Evolutionary conservation across 805 yeast genomes (phyloP).

Genomic region (Saccharomyces paradoxus): DNA sequence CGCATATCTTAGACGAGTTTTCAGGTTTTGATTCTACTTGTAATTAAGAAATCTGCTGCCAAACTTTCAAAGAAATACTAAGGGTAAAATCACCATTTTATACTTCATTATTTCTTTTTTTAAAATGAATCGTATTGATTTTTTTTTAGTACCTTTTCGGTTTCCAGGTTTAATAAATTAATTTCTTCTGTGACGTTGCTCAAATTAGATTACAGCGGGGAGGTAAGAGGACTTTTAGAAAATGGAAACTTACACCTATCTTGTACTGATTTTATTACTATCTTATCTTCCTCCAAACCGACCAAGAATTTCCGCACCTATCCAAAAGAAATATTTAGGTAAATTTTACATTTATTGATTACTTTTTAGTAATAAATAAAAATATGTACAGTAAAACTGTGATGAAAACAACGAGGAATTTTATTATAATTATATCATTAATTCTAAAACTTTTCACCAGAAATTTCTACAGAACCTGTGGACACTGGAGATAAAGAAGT

Average conservation of each 20-base stretch:
- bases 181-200: constrained; percentile 6
- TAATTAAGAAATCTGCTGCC: constrained; percentile 54
- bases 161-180: no score
- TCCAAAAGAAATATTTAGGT: no score
- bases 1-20: constrained; percentile 13
- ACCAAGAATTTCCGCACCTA: neutral
- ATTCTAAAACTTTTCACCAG: neutral
- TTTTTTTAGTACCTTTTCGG: no score
- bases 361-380: no score
- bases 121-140: no score
- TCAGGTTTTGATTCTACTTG: constrained; percentile 25
- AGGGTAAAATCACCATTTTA: no score
- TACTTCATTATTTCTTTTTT: no score
- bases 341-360: no score
- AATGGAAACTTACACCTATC: constrained; percentile 22
- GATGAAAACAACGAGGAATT: no score
- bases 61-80: no score
- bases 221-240: constrained; percentile 18
- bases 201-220: constrained; percentile 13
- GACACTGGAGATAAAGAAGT: neutral
- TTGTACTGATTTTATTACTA: neutral
- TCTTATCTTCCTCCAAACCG: neutral
- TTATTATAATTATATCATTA: no score
- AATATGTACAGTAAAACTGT: no score
- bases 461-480: neutral